Conservation (phyloP, 1,284 basidiomycete species). For the Apiotrichum akiyoshidainum region DNA sequence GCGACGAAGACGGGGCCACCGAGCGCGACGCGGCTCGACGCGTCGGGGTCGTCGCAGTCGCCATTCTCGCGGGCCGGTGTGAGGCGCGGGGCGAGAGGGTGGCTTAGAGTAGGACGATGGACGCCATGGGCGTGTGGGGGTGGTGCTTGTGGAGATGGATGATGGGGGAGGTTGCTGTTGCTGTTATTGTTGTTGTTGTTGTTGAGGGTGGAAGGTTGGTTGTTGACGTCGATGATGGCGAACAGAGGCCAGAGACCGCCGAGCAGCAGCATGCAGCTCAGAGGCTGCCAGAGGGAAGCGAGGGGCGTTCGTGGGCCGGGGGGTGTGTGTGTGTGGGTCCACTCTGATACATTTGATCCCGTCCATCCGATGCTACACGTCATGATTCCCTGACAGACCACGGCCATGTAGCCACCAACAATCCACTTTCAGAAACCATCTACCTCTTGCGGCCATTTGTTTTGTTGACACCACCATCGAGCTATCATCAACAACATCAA, state of each 20-base stretch:
- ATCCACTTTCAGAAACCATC: too few species aligned
- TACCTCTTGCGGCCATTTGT: too few species aligned
- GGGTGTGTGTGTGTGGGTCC: too few species aligned
- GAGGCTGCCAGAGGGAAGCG: too few species aligned
- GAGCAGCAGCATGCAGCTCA: too few species aligned
- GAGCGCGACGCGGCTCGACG: conserved; percentile 20
- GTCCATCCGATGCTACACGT: not conserved
- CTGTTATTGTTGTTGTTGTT: not conserved
- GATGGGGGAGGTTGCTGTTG: not conserved
- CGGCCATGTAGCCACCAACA: not conserved
- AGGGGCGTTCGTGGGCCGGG: too few species aligned
- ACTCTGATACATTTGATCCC: too few species aligned
- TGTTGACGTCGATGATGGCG: not conserved
- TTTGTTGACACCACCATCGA: too few species aligned
- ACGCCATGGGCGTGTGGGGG: conserved; percentile 5
- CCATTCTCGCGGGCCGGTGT: conserved; percentile 10
- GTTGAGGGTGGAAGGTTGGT: not conserved
- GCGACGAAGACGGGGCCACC: conserved; percentile 17
- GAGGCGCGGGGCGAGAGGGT: not conserved
- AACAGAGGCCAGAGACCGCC: too few species aligned
- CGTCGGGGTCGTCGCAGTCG: conserved; percentile 22
- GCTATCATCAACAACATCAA: too few species aligned
- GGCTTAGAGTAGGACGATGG: not conserved
- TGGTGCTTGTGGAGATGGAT: not conserved
- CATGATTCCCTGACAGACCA: not conserved